Percentiles rank a stretch among this genome's conserved stretches.
Conservation (phyloP, 2,329 filamentous ascomycete species). For the Paecilomyces formosus region DNA sequence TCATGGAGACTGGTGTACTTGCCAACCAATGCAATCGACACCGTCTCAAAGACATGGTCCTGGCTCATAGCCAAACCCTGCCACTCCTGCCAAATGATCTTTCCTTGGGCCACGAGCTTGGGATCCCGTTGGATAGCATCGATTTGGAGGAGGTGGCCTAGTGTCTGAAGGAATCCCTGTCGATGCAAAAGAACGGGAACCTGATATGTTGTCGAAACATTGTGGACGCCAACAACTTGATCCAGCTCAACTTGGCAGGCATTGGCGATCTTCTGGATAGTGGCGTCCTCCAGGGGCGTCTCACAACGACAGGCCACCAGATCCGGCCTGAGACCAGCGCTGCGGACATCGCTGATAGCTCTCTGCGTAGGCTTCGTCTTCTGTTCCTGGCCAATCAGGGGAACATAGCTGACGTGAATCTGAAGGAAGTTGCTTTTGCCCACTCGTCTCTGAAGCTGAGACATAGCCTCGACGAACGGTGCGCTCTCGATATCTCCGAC, state of each 20-base stretch:
- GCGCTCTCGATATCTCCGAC: slow-evolving; percentile 73
- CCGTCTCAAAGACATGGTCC: slow-evolving; percentile 58
- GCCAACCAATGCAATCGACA: slow-evolving; percentile 81
- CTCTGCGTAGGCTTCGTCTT: slow-evolving; percentile 98
- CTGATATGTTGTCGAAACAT: slow-evolving; percentile 87
- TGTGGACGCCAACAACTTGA: slow-evolving; percentile 79
- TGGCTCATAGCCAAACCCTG: slow-evolving; percentile 60
- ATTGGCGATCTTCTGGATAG: slow-evolving; percentile 79
- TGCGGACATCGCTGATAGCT: slow-evolving; percentile 76
- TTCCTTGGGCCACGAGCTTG: slow-evolving; percentile 54
- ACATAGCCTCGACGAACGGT: slow-evolving; percentile 79
- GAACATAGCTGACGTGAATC: slow-evolving; percentile 84
- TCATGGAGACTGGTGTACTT: slow-evolving; percentile 85
- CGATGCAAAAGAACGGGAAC: slow-evolving; percentile 86
- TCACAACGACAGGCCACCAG: slow-evolving; percentile 93
- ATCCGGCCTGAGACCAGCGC: slow-evolving; percentile 21
- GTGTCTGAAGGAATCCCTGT: slow-evolving; percentile 64
- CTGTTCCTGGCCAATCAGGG: slow-evolving; percentile 65
- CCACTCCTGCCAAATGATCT: slow-evolving; percentile 72
- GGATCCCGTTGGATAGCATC: slow-evolving; percentile 49
- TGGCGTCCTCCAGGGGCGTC: slow-evolving; percentile 61
- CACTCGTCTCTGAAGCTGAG: slow-evolving; percentile 63
- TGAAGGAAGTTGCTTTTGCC: slow-evolving; percentile 75
- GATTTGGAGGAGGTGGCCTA: slow-evolving; percentile 60
- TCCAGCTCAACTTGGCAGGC: slow-evolving; percentile 80